phyloP scores from a whole-genome alignment of 768 basidiomycete genomes.

The Podaxis carcinomalis region DNA sequence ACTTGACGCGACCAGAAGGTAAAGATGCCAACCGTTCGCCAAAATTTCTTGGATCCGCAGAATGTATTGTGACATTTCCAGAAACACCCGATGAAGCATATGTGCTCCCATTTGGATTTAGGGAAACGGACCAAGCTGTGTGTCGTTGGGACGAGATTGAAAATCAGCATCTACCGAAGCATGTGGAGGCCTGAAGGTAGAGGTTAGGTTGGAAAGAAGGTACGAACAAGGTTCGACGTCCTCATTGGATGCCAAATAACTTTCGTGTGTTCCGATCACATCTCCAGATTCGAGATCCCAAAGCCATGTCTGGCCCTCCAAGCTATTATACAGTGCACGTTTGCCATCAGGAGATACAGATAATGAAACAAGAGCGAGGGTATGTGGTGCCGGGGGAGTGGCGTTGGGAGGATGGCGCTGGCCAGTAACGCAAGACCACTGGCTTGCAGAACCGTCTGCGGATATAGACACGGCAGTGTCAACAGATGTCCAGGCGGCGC shows the following conservation, averaged over 20 bases:
- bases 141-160: not conserved
- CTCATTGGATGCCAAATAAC: slow-evolving; percentile 55
- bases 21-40: slow-evolving; percentile 58
- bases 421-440: slow-evolving; percentile 66
- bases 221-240: slow-evolving; percentile 69
- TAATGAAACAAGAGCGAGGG: slow-evolving; percentile 80
- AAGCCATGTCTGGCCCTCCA: slow-evolving; percentile 78
- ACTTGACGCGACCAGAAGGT: slow-evolving; percentile 67
- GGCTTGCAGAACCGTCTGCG: slow-evolving; percentile 74
- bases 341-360: slow-evolving; percentile 66
- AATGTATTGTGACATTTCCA: slow-evolving; percentile 70
- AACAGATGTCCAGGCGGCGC: slow-evolving; percentile 62
- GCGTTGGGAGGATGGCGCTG: slow-evolving; percentile 51
- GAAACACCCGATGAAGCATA: slow-evolving; percentile 73
- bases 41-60: slow-evolving; percentile 62
- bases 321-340: slow-evolving; percentile 69
- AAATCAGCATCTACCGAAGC: slow-evolving; percentile 7
- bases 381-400: slow-evolving; percentile 61
- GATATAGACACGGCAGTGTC: slow-evolving; percentile 68
- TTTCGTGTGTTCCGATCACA: slow-evolving; percentile 65
- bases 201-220: not conserved
- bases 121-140: slow-evolving; percentile 79
- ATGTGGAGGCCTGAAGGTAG: slow-evolving; percentile 11
- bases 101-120: slow-evolving; percentile 69
- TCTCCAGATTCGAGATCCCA: slow-evolving; percentile 67